Base-by-base conservation (phyloP, 345 rosid species). In the Populus deltoides region DNA sequence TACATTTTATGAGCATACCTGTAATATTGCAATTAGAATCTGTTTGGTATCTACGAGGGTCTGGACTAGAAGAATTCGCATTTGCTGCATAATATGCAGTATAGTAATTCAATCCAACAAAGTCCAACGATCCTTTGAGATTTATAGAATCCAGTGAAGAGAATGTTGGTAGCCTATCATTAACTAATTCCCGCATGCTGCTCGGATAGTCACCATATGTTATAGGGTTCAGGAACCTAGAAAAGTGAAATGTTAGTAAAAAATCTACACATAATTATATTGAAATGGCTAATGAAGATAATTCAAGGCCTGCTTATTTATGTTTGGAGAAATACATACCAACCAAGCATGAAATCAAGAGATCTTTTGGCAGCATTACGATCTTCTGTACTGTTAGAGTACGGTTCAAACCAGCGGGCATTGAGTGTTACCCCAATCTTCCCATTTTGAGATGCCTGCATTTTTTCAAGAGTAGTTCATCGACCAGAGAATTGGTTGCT, bases 101-200 rank as follows among this genome's bases (percentile, higher is more conserved):
- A 31, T 72, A 72, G 59, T 72, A 72, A n/a, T 72, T 72, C 7
- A 72, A 22, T 25, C 75, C 75, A 49, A 72, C 12, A 72, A 72
- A 72, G 51, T 72, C 75, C 27, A 25, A 29, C 12, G 75, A 72
- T 15, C 59, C 36, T 24, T 45, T 45, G 2, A 47, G 38, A 8
- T 7, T n/a, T 6, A 6, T 18, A 29, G 33, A 45, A 12, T 72
- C 55, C 10, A 47, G 35, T 29, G 18, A 3, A 59, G 62, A 45
- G 62, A 72, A 27, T 0, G 15, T 27, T 15, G 75, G 75, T 33
- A 72, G 33, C 6, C 75, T 49, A 27, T 51, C 61, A 7, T 59
- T 36, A 47, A 72, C 35, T 9, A 45, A 9, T 7, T 31, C 61
- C n/a, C 36, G 9, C 65, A 72, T 51, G 59, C 7, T 25, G 5